Evolutionary conservation across 352 stramenopile species (phyloP).

Genomic region (Globisporangium splendens): DNA sequence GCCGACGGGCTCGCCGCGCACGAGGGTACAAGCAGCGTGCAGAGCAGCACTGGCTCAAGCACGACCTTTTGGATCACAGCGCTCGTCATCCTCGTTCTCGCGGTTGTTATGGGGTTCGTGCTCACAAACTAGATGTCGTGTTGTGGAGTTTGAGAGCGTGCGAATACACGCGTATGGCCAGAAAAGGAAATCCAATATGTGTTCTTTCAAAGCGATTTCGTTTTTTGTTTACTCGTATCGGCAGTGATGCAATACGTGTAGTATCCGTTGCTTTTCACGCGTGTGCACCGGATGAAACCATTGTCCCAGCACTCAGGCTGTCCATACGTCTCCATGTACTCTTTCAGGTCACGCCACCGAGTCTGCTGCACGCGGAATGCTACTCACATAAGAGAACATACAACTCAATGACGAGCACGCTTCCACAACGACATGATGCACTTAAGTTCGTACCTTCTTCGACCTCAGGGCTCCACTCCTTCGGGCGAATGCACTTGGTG

Average conservation of each 20-base stretch:
- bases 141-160: background rate
- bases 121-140: conserved; percentile 7
- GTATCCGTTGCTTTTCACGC: conserved; percentile 79
- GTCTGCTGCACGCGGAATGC: conserved; percentile 73
- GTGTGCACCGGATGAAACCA: conserved; percentile 71
- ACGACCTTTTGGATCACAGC: conserved; percentile 35
- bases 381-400: conserved; percentile 4
- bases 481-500: conserved; percentile 56
- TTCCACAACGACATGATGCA: background rate
- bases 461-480: conserved; percentile 63
- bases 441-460: conserved; percentile 41
- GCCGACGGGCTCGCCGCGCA: background rate
- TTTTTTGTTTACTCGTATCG: too few species aligned
- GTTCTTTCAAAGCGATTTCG: too few species aligned
- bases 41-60: conserved; percentile 12
- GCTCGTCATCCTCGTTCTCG: conserved; percentile 32
- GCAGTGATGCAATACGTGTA: conserved; percentile 48
- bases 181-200: too few species aligned
- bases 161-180: too few species aligned
- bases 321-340: conserved; percentile 78
- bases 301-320: conserved; percentile 73
- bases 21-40: background rate
- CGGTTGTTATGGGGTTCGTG: conserved; percentile 28
- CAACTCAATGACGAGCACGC: background rate
- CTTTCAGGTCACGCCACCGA: conserved; percentile 71